Conservation (phyloP, 306 rosid genomes). For the Argentina anserina region DNA sequence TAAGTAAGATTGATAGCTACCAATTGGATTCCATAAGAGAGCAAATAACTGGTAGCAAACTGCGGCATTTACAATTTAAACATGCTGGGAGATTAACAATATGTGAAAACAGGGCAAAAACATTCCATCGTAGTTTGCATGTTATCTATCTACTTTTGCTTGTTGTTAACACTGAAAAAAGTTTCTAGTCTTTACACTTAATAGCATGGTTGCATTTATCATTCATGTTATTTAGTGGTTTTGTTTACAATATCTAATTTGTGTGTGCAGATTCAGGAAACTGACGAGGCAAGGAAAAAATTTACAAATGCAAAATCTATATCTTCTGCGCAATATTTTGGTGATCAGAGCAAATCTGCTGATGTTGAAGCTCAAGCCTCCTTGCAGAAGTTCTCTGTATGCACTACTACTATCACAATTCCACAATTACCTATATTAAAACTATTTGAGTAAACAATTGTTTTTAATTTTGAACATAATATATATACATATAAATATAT, state of each 20-base stretch:
- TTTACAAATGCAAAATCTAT: constrained; percentile 91
- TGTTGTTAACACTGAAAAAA: not conserved
- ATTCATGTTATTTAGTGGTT: not conserved
- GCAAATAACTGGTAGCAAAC: not conserved
- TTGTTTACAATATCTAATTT: not conserved
- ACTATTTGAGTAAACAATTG: not conserved
- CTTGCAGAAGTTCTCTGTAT: constrained; percentile 81
- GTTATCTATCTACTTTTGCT: not conserved
- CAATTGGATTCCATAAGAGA: not conserved
- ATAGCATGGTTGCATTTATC: not conserved
- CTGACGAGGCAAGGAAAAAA: constrained; percentile 89
- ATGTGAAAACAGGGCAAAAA: not conserved
- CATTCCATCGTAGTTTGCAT: not conserved
- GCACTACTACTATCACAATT: constrained; percentile 14
- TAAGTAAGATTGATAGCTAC: not conserved
- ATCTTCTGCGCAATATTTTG: constrained; percentile 88
- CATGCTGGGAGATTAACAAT: not conserved
- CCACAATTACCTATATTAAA: not conserved
- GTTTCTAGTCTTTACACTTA: not conserved
- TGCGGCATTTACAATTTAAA: not conserved
- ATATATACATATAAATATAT: too few species aligned
- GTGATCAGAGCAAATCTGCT: constrained; percentile 63
- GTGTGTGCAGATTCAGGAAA: constrained; percentile 54
- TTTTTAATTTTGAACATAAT: not conserved
- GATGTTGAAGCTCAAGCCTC: constrained; percentile 62